phyloP scores from a whole-genome alignment of 345 rosid genomes.

The Arabis alpina region DNA sequence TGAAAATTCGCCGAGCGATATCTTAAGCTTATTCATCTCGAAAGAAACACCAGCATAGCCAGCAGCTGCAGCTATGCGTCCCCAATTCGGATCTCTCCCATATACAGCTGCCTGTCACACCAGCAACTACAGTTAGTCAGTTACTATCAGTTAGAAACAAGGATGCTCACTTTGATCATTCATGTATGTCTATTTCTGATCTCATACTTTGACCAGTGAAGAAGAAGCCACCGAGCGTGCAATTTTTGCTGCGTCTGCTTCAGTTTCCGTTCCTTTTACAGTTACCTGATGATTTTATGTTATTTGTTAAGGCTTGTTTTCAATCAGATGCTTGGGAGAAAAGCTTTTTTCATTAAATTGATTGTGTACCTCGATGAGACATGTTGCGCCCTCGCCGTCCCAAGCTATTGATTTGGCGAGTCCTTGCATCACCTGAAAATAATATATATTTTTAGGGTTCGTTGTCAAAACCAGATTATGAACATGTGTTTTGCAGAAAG shows the following conservation, averaged over 20 bases:
- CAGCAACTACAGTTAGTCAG: constrained; percentile 4
- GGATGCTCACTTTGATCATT: constrained; percentile 25
- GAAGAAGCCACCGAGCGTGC: constrained; percentile 95
- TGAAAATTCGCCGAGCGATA: constrained; percentile 76
- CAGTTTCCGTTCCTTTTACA: constrained; percentile 70
- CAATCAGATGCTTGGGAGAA: background rate
- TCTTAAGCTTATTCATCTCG: constrained; percentile 57
- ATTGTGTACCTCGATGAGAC: constrained; percentile 81
- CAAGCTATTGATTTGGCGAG: constrained; percentile 98
- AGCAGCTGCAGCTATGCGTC: constrained; percentile 94
- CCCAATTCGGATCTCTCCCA: constrained; percentile 98
- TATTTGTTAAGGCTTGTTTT: background rate
- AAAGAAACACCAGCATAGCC: constrained; percentile 84
- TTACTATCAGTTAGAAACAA: background rate
- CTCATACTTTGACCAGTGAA: constrained; percentile 84
- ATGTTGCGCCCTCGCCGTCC: constrained; percentile 99
- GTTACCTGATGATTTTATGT: constrained; percentile 52
- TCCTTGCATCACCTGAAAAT: constrained; percentile 90
- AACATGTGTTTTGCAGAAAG: constrained; percentile 6
- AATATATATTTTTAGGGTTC: background rate
- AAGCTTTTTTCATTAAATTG: background rate
- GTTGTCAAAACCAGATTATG: constrained; percentile 6
- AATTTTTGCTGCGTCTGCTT: constrained; percentile 81
- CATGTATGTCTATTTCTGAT: constrained; percentile 18
- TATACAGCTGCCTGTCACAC: constrained; percentile 81